Evolutionary conservation across 495 filamentous ascomycete species (phyloP), one percentile per base, ranked within the genome.

Genomic region (Hypoxylon cercidicola): DNA sequence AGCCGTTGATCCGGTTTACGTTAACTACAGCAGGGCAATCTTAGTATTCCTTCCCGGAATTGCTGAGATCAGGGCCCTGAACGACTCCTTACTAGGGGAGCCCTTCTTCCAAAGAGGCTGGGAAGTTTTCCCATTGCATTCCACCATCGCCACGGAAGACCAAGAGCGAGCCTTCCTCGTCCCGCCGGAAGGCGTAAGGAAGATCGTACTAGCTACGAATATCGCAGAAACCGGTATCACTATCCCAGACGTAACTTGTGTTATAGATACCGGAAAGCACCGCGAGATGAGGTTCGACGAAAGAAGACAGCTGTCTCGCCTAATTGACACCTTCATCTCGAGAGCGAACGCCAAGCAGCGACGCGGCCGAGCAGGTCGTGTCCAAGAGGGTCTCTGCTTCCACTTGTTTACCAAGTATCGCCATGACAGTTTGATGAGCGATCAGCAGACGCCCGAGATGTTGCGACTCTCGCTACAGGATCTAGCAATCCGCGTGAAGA

Each of bases 191-290:
- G 94, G 92, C 6, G 82, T 85, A 39, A 83, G 93, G 55, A 98
- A 97, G 78, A 95, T 97, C 60, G 93, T 97, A 3, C 84, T 97
- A 44, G 92, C 94, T 4, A 99, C 94, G 8, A 98, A 98, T 70
- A 97, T 98, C 70, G 94, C 94, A 19, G 94, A 98, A 71, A 98
- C 94, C 0, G 93, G 93, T 77, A 96, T 98, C 68, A 98, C 94
- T 0, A 98, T 98, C 66, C 94, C 94, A 1, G 94, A 97, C 74
- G 88, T 98, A 34, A 97, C 94, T 4, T 96, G 93, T 67, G 94
- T 98, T 21, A 89, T 98, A 57, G 94, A 98, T 75, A 89, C 91
- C 11, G 93, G 94, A 50, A 97, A 95, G 73, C 94, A 97, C 74
- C 93, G 94, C 62, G 95, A 96, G 71, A 98, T 99, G 95, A 75